Evolutionary conservation across 2,329 filamentous ascomycete genomes (phyloP), one percentile per base, ranked within the genome.

Genomic region (Geosmithia morbida): DNA sequence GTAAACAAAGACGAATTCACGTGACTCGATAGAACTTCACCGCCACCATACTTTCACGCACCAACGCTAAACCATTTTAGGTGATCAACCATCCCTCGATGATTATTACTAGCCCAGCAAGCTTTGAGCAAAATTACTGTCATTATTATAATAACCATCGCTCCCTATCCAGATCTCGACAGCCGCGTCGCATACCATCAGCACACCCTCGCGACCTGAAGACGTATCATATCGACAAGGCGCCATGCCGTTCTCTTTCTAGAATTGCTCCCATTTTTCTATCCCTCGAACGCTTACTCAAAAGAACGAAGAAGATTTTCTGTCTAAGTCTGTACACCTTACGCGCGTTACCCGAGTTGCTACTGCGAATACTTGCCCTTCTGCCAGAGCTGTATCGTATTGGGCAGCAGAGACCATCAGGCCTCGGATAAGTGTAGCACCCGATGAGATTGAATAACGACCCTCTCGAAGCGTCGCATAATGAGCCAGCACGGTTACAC

Each of bases 401-500:
- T 3, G 33, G 14, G 13, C 33, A 11, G 33, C 33, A 37, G 33
- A 37, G 33, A 11, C 33, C 33, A 37, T 16, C 11, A 16, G 13
- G 33, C 33, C 19, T 43, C 7, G 16, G 11, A 18, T 18, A 18
- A 6, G 40, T 43, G 41, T 43, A 22, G 41, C 19, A 16, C 41
- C 41, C 14, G 41, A 22, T 43, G 43, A 20, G 43, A 45, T 26
- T 17, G 18, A 33, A 45, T 22, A n/a, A 8, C 18, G 7, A 10
- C 20, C 19, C 8, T 13, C 19, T 43, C 8, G 2, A 10, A 43
- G 18, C 18, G n/a, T 20, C 18, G 5, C 41, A 56, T 45, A 17
- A 64, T 64, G 62, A 62, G 51, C 46, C 54, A 58, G 43, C 54
- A 58, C 44, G 53, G 56, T 13, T 56, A 55, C 50, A 56, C 57